A percentile compares a stretch with the other conserved stretches of the same genome.
Conservation (phyloP, 2,329 filamentous ascomycete genomes). For the Monosporascus sp. region DNA sequence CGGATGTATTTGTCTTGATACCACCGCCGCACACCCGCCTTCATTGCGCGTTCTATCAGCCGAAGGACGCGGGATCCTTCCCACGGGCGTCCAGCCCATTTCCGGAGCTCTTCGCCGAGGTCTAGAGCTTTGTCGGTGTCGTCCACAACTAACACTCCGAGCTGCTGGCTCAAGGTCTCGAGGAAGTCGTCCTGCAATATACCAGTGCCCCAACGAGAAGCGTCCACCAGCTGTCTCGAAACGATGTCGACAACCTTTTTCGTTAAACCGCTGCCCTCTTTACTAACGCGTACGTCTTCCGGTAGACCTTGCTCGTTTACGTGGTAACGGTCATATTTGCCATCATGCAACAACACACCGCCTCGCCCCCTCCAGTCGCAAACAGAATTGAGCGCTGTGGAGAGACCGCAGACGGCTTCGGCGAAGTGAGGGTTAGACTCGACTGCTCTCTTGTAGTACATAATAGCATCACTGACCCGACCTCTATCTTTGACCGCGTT, state of each 20-base stretch:
- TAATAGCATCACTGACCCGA: slow-evolving; percentile 83
- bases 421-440: slow-evolving; percentile 91
- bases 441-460: slow-evolving; percentile 87
- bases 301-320: slow-evolving; percentile 82
- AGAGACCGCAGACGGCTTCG: slow-evolving; percentile 91
- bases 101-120: slow-evolving; percentile 36
- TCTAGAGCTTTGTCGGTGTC: slow-evolving; percentile 29
- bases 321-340: slow-evolving; percentile 84
- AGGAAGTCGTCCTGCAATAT: slow-evolving; percentile 54
- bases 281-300: slow-evolving; percentile 60
- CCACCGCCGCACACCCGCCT: slow-evolving; percentile 74
- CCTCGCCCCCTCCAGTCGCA: slow-evolving; percentile 91
- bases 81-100: slow-evolving; percentile 73
- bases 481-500: slow-evolving; percentile 98
- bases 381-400: slow-evolving; percentile 92
- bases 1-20: slow-evolving; percentile 76
- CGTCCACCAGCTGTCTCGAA: slow-evolving; percentile 78
- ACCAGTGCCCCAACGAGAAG: slow-evolving; percentile 78
- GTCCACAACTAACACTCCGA: slow-evolving; percentile 35
- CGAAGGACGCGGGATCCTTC: slow-evolving; percentile 83
- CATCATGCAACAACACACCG: slow-evolving; percentile 69
- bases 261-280: slow-evolving; percentile 71
- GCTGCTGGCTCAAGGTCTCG: slow-evolving; percentile 42
- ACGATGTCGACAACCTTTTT: slow-evolving; percentile 89
- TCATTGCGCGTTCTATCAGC: slow-evolving; percentile 78